Conservation (phyloP, 345 rosid species). For the Eutrema yunnanense region DNA sequence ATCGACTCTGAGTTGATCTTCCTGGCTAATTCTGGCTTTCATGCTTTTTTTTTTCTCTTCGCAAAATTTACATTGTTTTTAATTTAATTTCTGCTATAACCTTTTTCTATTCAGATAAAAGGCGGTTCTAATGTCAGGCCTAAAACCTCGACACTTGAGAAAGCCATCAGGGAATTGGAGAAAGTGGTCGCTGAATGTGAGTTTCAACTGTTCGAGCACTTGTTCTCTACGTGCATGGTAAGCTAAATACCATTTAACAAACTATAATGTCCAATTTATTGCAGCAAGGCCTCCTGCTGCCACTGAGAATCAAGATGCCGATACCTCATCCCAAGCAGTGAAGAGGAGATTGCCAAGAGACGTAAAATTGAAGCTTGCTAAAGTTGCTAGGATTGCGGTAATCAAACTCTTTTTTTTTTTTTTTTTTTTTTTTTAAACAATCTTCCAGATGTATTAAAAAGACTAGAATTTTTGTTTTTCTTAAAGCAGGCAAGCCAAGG, state of each 20-base stretch:
- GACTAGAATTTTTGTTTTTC: not conserved
- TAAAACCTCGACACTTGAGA: conserved; percentile 68
- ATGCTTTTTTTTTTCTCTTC: not conserved
- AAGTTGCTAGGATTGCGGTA: conserved; percentile 82
- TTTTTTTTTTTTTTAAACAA: not conserved
- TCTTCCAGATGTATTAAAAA: not conserved
- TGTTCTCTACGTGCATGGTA: conserved; percentile 1
- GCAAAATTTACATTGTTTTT: not conserved
- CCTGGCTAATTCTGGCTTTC: not conserved
- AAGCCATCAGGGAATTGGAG: conserved; percentile 84
- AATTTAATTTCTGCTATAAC: conserved; percentile 36
- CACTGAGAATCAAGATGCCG: conserved; percentile 72
- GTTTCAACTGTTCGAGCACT: conserved; percentile 16
- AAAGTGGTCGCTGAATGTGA: conserved; percentile 89
- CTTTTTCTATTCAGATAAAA: conserved; percentile 42
- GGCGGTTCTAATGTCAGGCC: conserved; percentile 57
- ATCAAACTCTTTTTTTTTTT: not conserved
- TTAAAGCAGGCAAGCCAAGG: conserved; percentile 71
- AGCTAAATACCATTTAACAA: not conserved
- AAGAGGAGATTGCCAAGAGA: conserved; percentile 76
- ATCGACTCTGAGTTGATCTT: not conserved
- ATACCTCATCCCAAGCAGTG: conserved; percentile 58
- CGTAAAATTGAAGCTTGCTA: conserved; percentile 61
- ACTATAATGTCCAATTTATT: conserved; percentile 3
- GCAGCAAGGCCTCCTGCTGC: conserved; percentile 78